These are phyloP conservation scores for Candida koratica DNA, from an alignment of 805 yeast species.

Conservation along the genomic window DNA sequence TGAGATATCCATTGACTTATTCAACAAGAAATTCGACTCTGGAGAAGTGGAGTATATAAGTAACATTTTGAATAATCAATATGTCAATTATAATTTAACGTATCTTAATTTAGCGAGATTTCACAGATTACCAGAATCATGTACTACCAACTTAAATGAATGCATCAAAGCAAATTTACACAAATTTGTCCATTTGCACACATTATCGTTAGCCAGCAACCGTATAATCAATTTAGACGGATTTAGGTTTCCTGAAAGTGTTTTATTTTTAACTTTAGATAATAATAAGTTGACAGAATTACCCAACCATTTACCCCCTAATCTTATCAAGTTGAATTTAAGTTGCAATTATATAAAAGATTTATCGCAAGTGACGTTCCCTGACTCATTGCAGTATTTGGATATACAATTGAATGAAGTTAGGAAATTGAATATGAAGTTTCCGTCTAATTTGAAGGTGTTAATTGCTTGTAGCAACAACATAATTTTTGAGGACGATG, in stretches of 20 bases:
- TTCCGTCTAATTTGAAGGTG: constrained; percentile 15
- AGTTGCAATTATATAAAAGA: constrained; percentile 15
- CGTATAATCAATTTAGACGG: constrained; percentile 7
- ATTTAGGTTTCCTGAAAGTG: constrained; percentile 10
- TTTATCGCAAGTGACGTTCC: constrained; percentile 12
- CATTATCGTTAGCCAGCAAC: constrained; percentile 14
- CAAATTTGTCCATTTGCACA: constrained; percentile 13
- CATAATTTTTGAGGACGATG: constrained; percentile 15
- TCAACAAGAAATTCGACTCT: constrained; percentile 12
- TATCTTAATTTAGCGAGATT: constrained; percentile 15
- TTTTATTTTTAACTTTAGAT: constrained; percentile 13
- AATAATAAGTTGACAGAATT: constrained; percentile 14
- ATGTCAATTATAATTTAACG: constrained; percentile 11
- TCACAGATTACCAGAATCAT: constrained; percentile 11
- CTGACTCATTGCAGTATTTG: constrained; percentile 15
- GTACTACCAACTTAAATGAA: constrained; percentile 4
- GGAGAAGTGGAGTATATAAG: constrained; percentile 6
- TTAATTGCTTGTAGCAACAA: constrained; percentile 18
- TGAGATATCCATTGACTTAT: constrained; percentile 14
- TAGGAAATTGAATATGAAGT: constrained; percentile 10
- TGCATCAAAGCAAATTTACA: constrained; percentile 3
- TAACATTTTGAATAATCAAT: constrained; percentile 8
- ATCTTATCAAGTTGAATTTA: constrained; percentile 14
- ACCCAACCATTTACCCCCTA: constrained; percentile 15
- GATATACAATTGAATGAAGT: constrained; percentile 17